Evolutionary conservation across 176 grass and related monocot species (phyloP), one percentile per base, ranked within the genome.

Genomic region (barley (Hordeum vulgare)): DNA sequence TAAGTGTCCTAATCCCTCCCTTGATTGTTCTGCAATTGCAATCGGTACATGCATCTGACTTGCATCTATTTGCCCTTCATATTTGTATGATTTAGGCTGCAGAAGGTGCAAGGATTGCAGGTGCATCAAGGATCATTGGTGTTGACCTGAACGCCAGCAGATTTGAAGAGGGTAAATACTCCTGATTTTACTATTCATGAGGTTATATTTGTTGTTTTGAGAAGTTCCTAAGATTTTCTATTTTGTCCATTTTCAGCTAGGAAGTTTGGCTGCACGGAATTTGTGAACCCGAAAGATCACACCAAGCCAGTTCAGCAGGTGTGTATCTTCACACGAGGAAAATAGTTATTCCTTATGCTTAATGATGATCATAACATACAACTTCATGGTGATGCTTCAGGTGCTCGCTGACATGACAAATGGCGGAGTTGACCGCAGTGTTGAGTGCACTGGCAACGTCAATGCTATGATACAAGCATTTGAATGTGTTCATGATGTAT

Each of bases 401-500:
- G 94, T 97, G 60, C 82, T 97, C 69, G 83, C 74, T 89, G 94
- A 94, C 58, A 97, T 97, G 83, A 97, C 94, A 20, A 85, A 92
- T 42, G 94, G 94, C 2, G 94, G 94, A 35, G 94, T 90, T 74
- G 94, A 97, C 37, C 92, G 94, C 27, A 92, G 90, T 8, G 85
- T 97, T 3, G 94, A 97, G 54, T 97, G 94, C 73, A 97, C 94
- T 3, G 94, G 94, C 49, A 94, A 97, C 58, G 54, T 94, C 2
- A 77, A 89, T 1, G 92, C 94, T 3, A 97, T 97, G 94, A 94
- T 97, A 44, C 88, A 91, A 58, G 90, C 94, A 54, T 90, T 94
- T 75, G 94, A 97, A 58, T 90, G 94, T 85, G 94, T 97, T 83
- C 94, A 97, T 49, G 94, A 97, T 89, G 94, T 97, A 92, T 0